These are phyloP conservation scores for Pneumocystis murina DNA, from an alignment of 1,139 yeast genomes.

Conservation along the genomic window DNA sequence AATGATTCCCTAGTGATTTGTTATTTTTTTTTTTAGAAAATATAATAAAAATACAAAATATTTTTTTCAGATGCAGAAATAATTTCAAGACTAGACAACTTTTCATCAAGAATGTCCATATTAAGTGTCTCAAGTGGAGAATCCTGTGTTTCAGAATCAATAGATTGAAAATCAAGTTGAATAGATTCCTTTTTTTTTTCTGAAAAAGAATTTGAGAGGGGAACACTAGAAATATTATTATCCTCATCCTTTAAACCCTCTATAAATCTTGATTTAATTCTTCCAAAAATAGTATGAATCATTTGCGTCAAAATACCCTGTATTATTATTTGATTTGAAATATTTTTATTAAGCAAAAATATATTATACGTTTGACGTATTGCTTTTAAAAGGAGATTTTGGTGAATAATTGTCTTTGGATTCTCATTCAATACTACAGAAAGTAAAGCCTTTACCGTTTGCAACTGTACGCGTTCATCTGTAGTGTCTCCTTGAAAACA, in stretches of 20 bases:
- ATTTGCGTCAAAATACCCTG: slow-evolving; percentile 91
- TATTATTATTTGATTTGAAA: slow-evolving; percentile 82
- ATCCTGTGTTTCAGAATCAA: not conserved
- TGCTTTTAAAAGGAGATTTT: slow-evolving; percentile 75
- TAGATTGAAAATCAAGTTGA: not conserved
- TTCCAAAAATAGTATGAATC: slow-evolving; percentile 68
- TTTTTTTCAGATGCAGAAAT: not conserved
- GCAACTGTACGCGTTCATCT: slow-evolving; percentile 75
- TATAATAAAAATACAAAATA: not conserved
- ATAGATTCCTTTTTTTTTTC: not conserved
- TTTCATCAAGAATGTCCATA: not conserved
- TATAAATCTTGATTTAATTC: slow-evolving; percentile 30
- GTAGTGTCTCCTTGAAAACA: slow-evolving; percentile 89
- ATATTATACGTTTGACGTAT: slow-evolving; percentile 87
- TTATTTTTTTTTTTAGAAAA: slow-evolving; percentile 10
- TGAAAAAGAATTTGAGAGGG: not conserved
- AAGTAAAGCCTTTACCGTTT: slow-evolving; percentile 79
- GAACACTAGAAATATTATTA: not conserved
- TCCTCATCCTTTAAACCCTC: slow-evolving; percentile 15
- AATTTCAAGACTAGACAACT: not conserved
- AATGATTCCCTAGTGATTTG: slow-evolving; percentile 18
- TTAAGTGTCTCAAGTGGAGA: not conserved
- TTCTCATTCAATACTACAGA: slow-evolving; percentile 54
- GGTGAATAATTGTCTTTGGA: slow-evolving; percentile 75
- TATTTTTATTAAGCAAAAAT: slow-evolving; percentile 65